Base-by-base conservation (phyloP, 148 eudicot genomes). In the Camellia granthamiana region DNA sequence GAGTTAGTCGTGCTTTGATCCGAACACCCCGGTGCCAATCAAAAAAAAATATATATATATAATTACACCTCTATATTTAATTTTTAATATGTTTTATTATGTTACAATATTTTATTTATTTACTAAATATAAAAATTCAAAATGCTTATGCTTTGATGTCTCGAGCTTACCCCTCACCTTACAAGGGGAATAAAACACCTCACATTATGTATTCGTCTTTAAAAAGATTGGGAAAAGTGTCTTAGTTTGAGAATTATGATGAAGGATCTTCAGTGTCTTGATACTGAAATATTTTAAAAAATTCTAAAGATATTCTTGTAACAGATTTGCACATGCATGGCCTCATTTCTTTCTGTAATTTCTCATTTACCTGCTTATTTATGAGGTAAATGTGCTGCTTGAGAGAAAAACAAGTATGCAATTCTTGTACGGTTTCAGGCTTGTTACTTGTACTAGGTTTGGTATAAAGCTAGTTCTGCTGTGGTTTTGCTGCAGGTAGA, bases 401-500 rank as follows among this genome's bases (percentile, higher is more conserved):
- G 42, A 38, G 38, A 54, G 44, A 3, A 76, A 51, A 76, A 19
- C 21, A 21, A 46, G 71, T 66, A 13, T 23, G 79, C 16, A 64
- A 49, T 64, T 63, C 42, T 46, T 63, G 47, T 38, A 56, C 15
- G 18, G 16, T 51, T 59, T 72, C 11, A 51, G 16, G 47, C 46
- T 30, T 65, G 60, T 51, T 60, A 65, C 14, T 51, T 49, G 13
- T 47, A 11, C 43, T 51, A 30, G 42, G 61, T 46, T 83, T 59
- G 8, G 44, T 23, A 18, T 55, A 42, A 77, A 74, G 11, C 63
- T 72, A 42, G 64, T 51, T 68, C 49, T 62, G 52, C 15, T 75
- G 51, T 68, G 77, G 67, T 30, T 64, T 55, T 65, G 38, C 69
- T 88, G 81, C 94, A 96, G 99, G 99, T 96, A 38, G 99, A 96